Percentiles rank a stretch among this genome's conserved stretches.
phyloP scores from a whole-genome alignment of 768 basidiomycete genomes.

The Tremella yokohamensis region DNA sequence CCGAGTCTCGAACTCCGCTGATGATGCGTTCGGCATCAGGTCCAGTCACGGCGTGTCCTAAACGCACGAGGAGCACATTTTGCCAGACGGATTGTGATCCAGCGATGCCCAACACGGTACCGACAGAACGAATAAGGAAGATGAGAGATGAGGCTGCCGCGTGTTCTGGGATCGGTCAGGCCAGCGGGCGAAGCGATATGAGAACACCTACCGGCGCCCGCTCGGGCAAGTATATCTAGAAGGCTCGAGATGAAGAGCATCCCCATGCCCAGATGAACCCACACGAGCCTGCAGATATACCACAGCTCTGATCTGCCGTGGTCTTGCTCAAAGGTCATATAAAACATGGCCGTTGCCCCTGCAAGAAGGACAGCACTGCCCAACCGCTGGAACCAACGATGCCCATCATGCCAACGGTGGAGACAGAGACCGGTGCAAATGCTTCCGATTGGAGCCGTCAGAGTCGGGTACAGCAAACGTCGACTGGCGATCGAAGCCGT shows the following conservation, averaged over 20 bases:
- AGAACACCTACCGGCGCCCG: conserved; percentile 13
- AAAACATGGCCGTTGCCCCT: conserved; percentile 9
- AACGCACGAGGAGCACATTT: conserved; percentile 16
- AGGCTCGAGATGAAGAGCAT: conserved; percentile 26
- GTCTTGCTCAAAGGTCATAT: conserved; percentile 14
- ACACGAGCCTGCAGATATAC: conserved; percentile 16
- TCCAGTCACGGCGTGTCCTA: conserved; percentile 10
- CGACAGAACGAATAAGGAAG: conserved; percentile 23
- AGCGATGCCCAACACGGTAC: conserved; percentile 19
- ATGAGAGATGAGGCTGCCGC: conserved; percentile 21
- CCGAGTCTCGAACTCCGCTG: conserved; percentile 16
- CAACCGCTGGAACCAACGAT: conserved; percentile 11
- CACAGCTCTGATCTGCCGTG: conserved; percentile 11
- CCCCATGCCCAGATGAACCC: conserved; percentile 27
- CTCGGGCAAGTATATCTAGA: conserved; percentile 16
- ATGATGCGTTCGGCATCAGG: conserved; percentile 8
- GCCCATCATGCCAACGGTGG: conserved; percentile 11
- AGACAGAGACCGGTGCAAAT: conserved; percentile 24
- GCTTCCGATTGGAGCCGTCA: conserved; percentile 21
- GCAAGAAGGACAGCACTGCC: conserved; percentile 14
- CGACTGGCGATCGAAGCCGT: conserved; percentile 18
- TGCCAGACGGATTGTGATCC: conserved; percentile 25
- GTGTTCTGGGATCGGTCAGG: conserved; percentile 16
- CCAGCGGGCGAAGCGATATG: background rate
- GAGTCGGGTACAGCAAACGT: conserved; percentile 20